Percentiles rank a stretch among this genome's conserved stretches.
These are phyloP conservation scores for Nothopassalora personata DNA, from an alignment of 2,329 filamentous ascomycete genomes.

Conservation along the genomic window DNA sequence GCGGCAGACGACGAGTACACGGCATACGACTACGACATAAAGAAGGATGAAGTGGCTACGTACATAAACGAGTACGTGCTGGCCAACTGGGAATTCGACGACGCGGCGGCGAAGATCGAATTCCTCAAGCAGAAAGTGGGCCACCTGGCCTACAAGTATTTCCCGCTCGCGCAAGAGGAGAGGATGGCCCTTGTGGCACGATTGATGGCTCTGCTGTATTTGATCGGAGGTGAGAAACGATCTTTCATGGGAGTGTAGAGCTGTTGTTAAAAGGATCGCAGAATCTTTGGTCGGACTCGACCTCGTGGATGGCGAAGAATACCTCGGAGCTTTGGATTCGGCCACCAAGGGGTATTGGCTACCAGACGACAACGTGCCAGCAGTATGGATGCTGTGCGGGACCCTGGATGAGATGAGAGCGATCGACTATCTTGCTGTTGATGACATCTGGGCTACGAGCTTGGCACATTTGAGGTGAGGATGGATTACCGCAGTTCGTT, in stretches of 20 bases:
- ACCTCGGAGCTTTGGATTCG: conserved; percentile 5
- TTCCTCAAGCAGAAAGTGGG: conserved; percentile 1
- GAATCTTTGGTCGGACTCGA: conserved; percentile 3
- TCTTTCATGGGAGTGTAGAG: background rate
- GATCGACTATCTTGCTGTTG: conserved; percentile 1
- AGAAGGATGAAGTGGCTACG: background rate
- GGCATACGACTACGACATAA: background rate
- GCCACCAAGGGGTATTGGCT: conserved; percentile 3
- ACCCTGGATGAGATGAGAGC: conserved; percentile 4
- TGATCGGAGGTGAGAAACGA: background rate
- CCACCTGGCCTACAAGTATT: conserved; percentile 3
- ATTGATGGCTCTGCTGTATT: conserved; percentile 2
- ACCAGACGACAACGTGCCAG: conserved; percentile 4
- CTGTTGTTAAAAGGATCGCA: background rate
- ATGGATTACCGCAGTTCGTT: background rate
- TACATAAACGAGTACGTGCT: conserved; percentile 3
- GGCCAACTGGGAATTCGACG: conserved; percentile 3
- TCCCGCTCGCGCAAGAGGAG: conserved; percentile 2
- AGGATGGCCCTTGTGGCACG: conserved; percentile 2
- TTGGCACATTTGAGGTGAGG: conserved; percentile 5
- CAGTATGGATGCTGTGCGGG: conserved; percentile 5
- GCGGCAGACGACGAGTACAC: background rate
- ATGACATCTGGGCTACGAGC: conserved; percentile 1
- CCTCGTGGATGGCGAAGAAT: conserved; percentile 6
- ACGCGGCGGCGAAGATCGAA: background rate